phyloP scores from a whole-genome alignment of 2,329 filamentous ascomycete species.

The Neofusicoccum sp. region DNA sequence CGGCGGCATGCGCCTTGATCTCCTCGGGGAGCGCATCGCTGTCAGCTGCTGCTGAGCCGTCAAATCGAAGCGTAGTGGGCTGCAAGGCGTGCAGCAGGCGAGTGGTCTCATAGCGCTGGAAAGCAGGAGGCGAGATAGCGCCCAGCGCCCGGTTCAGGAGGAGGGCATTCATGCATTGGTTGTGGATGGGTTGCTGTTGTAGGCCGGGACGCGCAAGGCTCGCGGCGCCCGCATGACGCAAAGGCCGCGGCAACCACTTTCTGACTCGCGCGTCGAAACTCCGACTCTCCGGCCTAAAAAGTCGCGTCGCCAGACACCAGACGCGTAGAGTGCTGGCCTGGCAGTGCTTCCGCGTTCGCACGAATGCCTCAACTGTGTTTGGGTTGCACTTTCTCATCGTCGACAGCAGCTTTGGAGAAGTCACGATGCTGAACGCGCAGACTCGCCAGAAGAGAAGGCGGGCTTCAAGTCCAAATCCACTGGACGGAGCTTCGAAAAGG shows the following conservation, averaged over 20 bases:
- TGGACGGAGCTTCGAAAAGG: conserved; percentile 13
- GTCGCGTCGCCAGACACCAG: not conserved
- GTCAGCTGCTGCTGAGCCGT: conserved; percentile 49
- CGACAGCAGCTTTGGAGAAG: no score
- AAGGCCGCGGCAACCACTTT: not conserved
- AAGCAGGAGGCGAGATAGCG: conserved; percentile 57
- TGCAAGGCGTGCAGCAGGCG: conserved; percentile 68
- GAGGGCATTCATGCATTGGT: conserved; percentile 67
- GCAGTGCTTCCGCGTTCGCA: no score
- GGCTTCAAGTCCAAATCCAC: not conserved
- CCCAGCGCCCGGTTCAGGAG: conserved; percentile 75
- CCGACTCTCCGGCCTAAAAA: not conserved
- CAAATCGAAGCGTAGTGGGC: conserved; percentile 67
- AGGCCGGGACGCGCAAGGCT: not conserved
- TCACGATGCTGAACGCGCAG: no score
- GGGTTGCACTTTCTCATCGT: no score
- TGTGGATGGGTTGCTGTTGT: not conserved
- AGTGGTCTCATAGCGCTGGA: conserved; percentile 65
- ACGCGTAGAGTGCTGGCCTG: no score
- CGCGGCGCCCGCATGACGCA: not conserved
- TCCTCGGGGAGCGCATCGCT: conserved; percentile 28
- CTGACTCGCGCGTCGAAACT: not conserved
- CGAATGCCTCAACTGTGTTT: no score
- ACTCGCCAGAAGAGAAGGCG: not conserved
- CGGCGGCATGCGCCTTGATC: conserved; percentile 68